A percentile compares a stretch with the other conserved stretches of the same genome.
Evolutionary conservation across 805 yeast genomes (phyloP).

Genomic region (Candida qinlingensis): DNA sequence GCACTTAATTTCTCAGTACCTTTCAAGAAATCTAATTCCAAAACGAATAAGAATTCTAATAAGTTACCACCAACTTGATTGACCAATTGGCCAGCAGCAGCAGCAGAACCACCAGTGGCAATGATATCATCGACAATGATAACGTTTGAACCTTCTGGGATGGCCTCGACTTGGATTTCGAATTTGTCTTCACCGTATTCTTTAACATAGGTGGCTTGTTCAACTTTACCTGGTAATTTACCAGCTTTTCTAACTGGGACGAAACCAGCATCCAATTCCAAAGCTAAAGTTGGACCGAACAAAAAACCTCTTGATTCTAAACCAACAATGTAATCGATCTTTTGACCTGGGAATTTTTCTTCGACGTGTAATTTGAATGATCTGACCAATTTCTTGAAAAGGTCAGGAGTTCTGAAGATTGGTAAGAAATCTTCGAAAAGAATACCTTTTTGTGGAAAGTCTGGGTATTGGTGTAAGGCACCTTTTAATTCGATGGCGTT

Average conservation of each 20-base stretch:
- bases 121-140: conserved; percentile 92
- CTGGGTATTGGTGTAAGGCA: conserved; percentile 74
- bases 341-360: conserved; percentile 43
- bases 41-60: conserved; percentile 77
- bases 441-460: conserved; percentile 91
- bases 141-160: conserved; percentile 76
- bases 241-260: conserved; percentile 95
- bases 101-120: conserved; percentile 97
- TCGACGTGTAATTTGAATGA: conserved; percentile 77
- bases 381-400: conserved; percentile 74
- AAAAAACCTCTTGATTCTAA: conserved; percentile 95
- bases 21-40: conserved; percentile 92
- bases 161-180: conserved; percentile 80
- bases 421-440: conserved; percentile 96
- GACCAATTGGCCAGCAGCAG: conserved; percentile 87
- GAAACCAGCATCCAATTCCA: conserved; percentile 83
- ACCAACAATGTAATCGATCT: conserved; percentile 87
- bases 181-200: conserved; percentile 91
- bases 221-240: conserved; percentile 84
- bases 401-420: conserved; percentile 74
- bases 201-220: conserved; percentile 69
- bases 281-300: conserved; percentile 93
- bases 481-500: conserved; percentile 43
- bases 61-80: conserved; percentile 61
- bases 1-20: conserved; percentile 86